phyloP scores from a whole-genome alignment of 768 basidiomycete species.

The Hygrocybe punicea region DNA sequence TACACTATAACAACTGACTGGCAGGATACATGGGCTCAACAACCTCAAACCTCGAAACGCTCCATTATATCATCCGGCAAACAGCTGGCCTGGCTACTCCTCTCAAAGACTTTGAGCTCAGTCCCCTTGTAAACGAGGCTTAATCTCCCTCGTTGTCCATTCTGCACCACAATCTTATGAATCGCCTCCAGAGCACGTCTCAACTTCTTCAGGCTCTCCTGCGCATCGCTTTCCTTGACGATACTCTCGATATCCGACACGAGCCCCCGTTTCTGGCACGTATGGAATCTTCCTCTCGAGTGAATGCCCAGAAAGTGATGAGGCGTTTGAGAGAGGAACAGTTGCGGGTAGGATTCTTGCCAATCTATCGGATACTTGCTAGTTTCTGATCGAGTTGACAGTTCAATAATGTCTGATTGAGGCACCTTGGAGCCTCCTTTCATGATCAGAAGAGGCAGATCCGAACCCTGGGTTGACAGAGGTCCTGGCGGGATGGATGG shows the following conservation, averaged over 20 bases:
- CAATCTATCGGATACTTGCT: conserved; percentile 44
- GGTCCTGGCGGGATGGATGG: too few species aligned
- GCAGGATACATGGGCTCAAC: too few species aligned
- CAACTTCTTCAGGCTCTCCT: conserved; percentile 38
- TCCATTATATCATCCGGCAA: conserved; percentile 45
- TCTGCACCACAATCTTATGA: conserved; percentile 45
- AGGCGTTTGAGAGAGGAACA: conserved; percentile 66
- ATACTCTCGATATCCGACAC: conserved; percentile 37
- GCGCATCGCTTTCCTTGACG: conserved; percentile 29
- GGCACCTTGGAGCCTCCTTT: conserved; percentile 38
- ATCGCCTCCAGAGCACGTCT: conserved; percentile 43
- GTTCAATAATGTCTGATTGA: conserved; percentile 43
- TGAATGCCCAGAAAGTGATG: conserved; percentile 61
- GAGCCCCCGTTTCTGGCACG: conserved; percentile 47
- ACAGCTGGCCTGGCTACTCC: conserved; percentile 41
- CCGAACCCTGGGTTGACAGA: conserved; percentile 6
- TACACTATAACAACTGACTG: too few species aligned
- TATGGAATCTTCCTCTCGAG: conserved; percentile 48
- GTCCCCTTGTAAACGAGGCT: conserved; percentile 52
- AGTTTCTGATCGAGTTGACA: conserved; percentile 43
- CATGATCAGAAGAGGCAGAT: conserved; percentile 18
- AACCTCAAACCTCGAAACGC: conserved; percentile 27
- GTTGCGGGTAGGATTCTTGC: conserved; percentile 60
- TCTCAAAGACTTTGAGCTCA: conserved; percentile 48
- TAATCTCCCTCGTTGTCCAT: conserved; percentile 51